Base-by-base conservation (phyloP, 2,329 filamentous ascomycete genomes). In the Grosmannia huntii region DNA sequence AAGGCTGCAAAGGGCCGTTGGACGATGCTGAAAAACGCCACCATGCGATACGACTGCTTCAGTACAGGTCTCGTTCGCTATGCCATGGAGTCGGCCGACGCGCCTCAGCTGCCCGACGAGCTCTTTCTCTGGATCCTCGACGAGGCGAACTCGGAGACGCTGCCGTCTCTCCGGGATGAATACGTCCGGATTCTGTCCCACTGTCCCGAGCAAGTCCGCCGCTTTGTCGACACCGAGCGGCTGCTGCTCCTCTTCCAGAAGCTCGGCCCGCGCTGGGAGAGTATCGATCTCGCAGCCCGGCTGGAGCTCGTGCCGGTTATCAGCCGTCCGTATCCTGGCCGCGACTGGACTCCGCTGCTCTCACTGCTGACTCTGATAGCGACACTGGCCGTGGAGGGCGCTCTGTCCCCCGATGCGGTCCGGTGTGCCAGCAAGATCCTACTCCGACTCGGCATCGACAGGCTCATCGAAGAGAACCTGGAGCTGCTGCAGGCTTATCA, bases 81-180 rank as follows among this genome's bases (percentile, higher is more conserved):
- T 51, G 72, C 85, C 69, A 59, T 54, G 16, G 50, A 44, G 16
- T n/a, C 50, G n/a, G 23, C 23, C 7, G 12, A 38, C 25, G 72
- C 72, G 46, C 67, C 69, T 14, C 62, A 66, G 3, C 67, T 90
- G 14, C 82, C 86, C 0, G 81, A 88, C 60, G 78, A 85, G 57
- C 66, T 90, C 1, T 76, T 89, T 55, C 65, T 77, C 19, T 91
- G 87, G 87, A 72, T 89, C 3, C 66, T 87, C 6, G 71, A 80
- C 55, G 78, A 84, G 70, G 71, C 84, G 25, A 80, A 78, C 57
- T 67, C 73, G 2, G 83, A 87, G 64, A 70, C 72, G 48, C 77
- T 78, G 36, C 54, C 57, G 2, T 21, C 14, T 10, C 57, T 89
- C 49, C 77, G 82, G 55, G 68, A 76, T 57, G 80, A 84, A 60